phyloP scores from a whole-genome alignment of 257 asterid genomes.

The Solanum paucissectum region DNA sequence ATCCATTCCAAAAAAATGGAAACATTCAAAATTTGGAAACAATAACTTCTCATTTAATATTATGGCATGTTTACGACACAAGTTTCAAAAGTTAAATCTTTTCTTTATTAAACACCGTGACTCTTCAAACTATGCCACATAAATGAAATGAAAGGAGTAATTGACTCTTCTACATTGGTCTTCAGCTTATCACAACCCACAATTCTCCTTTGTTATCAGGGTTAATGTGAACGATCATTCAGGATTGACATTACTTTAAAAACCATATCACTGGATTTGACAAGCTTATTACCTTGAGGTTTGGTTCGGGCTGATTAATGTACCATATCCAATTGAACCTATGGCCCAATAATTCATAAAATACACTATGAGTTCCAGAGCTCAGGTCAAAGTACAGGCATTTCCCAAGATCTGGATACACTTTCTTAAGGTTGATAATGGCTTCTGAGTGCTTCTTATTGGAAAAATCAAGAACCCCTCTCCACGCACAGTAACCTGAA shows the following conservation, averaged over 20 bases:
- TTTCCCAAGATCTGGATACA: slow-evolving; percentile 69
- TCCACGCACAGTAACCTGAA: slow-evolving; percentile 95
- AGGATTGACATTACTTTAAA: neutral
- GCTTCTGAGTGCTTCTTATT: slow-evolving; percentile 42
- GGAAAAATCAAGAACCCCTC: slow-evolving; percentile 74
- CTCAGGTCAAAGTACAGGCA: slow-evolving; percentile 70
- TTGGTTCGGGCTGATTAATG: slow-evolving; percentile 72
- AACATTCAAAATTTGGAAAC: neutral
- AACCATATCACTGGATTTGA: neutral
- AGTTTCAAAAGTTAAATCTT: neutral
- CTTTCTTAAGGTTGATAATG: slow-evolving; percentile 41
- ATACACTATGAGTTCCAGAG: slow-evolving; percentile 40
- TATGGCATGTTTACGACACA: neutral
- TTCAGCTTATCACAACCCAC: neutral
- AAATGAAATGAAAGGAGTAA: neutral
- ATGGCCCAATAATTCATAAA: slow-evolving; percentile 57
- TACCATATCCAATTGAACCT: slow-evolving; percentile 95
- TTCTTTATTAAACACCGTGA: neutral
- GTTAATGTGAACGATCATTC: neutral
- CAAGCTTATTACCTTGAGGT: slow-evolving; percentile 39
- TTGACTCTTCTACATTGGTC: neutral
- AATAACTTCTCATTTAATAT: neutral
- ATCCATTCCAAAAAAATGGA: neutral
- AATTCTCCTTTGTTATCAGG: neutral
- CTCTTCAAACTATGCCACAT: neutral